Base-by-base conservation (phyloP, 1,284 basidiomycete genomes). In the Entoloma clypeatum region DNA sequence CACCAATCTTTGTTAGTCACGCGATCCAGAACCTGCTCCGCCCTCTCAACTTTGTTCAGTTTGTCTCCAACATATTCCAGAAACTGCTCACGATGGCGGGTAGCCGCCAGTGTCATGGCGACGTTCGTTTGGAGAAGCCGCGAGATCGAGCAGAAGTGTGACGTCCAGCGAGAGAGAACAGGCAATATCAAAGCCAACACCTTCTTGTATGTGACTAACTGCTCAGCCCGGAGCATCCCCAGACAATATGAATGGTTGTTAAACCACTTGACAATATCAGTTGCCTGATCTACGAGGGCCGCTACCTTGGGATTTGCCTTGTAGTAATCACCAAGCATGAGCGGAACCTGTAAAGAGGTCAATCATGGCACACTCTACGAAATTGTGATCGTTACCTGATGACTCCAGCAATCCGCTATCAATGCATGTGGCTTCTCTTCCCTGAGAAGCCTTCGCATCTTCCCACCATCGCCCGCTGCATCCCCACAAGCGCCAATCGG, bases 211-310 rank as follows among this genome's bases (percentile, higher is more conserved):
- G 34, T 39, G 26, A 39, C 42, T 6, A 27, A 13, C 16, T 39
- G 22, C 14, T 44, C 36, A 21, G 28, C 31, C 8, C 39, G 27
- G n/a, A 44, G n/a, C 37, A 32, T 28, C 13, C 21, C 31, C 3
- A 39, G 37, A 22, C 31, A 21, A 28, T 13, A 39, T 29, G 36
- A 39, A 28, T 39, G 26, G 14, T 41, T 45, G 19, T 45, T 45
- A n/a, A 41, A 41, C 35, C 29, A 45, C 17, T 45, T 45, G 4
- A 41, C 31, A 27, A 42, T 36, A 24, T 46, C 27, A 1, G 30
- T 23, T 30, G 23, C 31, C 16, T 35, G 24, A 35, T 42, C 36
- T 16, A 46, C 23, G 6, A 46, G 27, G 19, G 8, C 18, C 7
- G 13, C 29, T 23, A 45, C 28, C 18, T 28, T 16, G 16, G 44